Evolutionary conservation across 352 stramenopile species (phyloP).

Genomic region (Globisporangium barbulae): DNA sequence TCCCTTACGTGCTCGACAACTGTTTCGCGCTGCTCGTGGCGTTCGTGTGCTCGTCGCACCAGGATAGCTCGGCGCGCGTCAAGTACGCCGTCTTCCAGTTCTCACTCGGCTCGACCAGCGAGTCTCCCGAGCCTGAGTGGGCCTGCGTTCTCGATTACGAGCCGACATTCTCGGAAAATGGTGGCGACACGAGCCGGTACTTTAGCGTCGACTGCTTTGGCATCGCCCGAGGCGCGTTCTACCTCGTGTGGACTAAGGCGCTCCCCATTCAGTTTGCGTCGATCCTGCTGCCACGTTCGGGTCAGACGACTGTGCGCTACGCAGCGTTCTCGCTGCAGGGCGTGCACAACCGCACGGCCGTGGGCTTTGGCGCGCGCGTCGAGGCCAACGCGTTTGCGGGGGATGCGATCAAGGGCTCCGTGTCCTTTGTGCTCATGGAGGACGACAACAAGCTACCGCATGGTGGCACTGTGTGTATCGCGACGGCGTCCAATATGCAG

Average conservation of each 20-base stretch:
- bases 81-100: slow-evolving; percentile 81
- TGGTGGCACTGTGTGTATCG: slow-evolving; percentile 49
- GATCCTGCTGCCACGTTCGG: slow-evolving; percentile 50
- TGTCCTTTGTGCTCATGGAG: slow-evolving; percentile 67
- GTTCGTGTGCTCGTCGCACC: slow-evolving; percentile 57
- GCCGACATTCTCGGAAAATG: slow-evolving; percentile 41
- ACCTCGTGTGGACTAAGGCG: slow-evolving; percentile 63
- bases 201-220: slow-evolving; percentile 59
- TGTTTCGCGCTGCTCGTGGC: slow-evolving; percentile 60
- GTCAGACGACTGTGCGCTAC: slow-evolving; percentile 51
- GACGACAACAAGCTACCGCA: slow-evolving; percentile 22
- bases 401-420: slow-evolving; percentile 56
- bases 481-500: slow-evolving; percentile 67
- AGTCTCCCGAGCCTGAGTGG: slow-evolving; percentile 47
- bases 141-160: slow-evolving; percentile 68
- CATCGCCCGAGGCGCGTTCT: slow-evolving; percentile 61
- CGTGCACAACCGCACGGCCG: slow-evolving; percentile 37
- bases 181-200: slow-evolving; percentile 29
- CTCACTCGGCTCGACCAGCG: slow-evolving; percentile 24
- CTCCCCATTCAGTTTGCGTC: slow-evolving; percentile 61
- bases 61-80: slow-evolving; percentile 32
- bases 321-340: slow-evolving; percentile 63
- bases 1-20: slow-evolving; percentile 59
- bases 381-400: slow-evolving; percentile 46
- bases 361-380: slow-evolving; percentile 56